Evolutionary conservation across 208 protist species (phyloP), one percentile per base, ranked within the genome.

Genomic region (Endotrypanum monterogeii): DNA sequence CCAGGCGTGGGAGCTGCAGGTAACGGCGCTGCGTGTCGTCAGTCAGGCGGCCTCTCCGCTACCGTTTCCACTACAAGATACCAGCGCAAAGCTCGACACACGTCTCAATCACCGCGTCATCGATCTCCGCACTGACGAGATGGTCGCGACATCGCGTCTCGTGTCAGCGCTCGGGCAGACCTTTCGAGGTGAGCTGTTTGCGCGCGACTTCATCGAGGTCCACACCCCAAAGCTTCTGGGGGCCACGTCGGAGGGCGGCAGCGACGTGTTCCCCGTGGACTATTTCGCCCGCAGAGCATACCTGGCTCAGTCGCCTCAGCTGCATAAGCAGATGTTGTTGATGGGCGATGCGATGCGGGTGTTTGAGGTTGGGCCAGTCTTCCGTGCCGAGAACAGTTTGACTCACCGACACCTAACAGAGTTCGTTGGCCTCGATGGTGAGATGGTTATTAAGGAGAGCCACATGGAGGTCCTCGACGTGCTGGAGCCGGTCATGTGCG

Each of bases 261-360:
- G 89, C 60, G 82, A 85, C 37, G 87, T 96, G 12, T 96, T 96
- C 76, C 58, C 78, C 23, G 80, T 96, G 8, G 74, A 94, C 41
- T 97, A 97, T 81, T 96, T 98, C 16, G 58, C 46, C 20, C 74
- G 82, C 39, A 30, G 67, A 3, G 98, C 98, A 1, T 99, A 91
- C 82, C 84, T 99, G 0, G 99, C 99, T 25, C 99, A 99, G 91
- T 99, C 96, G 2, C 99, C 99, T 52, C 99, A 99, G 93, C 91
- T 99, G 25, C 99, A 99, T 90, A 99, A 99, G 87, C 99, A 99
- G 86, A 99, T 99, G 99, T 87, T 93, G 37, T 86, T 99, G 25
- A 89, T 88, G 79, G 92, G 93, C 32, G 99, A 99, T 80, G 87
- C 98, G 16, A 88, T 97, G 67, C 83, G 93, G 18, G 95, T 98